phyloP scores from a whole-genome alignment of 306 rosid species.

The Vigna mungo region DNA sequence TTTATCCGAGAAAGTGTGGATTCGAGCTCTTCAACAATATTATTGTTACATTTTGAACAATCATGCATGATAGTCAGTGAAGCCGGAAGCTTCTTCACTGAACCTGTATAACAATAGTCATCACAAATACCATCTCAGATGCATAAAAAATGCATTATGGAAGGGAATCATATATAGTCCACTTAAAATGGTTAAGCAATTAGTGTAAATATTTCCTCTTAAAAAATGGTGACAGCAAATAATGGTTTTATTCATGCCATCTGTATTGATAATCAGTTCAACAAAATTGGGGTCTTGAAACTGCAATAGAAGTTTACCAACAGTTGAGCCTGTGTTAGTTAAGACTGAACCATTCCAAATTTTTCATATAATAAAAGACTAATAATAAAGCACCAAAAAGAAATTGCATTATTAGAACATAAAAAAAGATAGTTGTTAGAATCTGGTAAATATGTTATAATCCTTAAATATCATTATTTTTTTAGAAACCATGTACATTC shows the following conservation, averaged over 20 bases:
- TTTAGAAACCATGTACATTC: no score
- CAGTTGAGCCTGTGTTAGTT: slow-evolving; percentile 27
- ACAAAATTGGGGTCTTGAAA: slow-evolving; percentile 1
- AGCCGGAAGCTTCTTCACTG: slow-evolving; percentile 66
- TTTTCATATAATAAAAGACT: slow-evolving; percentile 7
- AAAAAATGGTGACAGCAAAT: background rate
- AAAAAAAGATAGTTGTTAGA: no score
- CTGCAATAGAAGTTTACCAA: slow-evolving; percentile 12
- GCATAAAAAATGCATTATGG: slow-evolving; percentile 27
- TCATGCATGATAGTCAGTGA: slow-evolving; percentile 63
- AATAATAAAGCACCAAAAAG: slow-evolving; percentile 14
- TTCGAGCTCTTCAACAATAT: slow-evolving; percentile 57
- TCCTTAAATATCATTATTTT: no score
- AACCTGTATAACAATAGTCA: slow-evolving; percentile 58
- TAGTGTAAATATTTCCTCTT: slow-evolving; percentile 18
- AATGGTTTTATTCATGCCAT: background rate
- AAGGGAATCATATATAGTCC: slow-evolving; percentile 6
- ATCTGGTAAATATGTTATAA: no score
- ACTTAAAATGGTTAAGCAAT: slow-evolving; percentile 1
- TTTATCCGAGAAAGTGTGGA: slow-evolving; percentile 64
- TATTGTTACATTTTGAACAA: slow-evolving; percentile 60
- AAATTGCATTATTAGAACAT: background rate
- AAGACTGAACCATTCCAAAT: slow-evolving; percentile 9
- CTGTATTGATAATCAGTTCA: slow-evolving; percentile 13
- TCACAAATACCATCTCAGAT: slow-evolving; percentile 31